Conservation (phyloP, 2,329 filamentous ascomycete genomes). For the Amesomyces nigricolor region DNA sequence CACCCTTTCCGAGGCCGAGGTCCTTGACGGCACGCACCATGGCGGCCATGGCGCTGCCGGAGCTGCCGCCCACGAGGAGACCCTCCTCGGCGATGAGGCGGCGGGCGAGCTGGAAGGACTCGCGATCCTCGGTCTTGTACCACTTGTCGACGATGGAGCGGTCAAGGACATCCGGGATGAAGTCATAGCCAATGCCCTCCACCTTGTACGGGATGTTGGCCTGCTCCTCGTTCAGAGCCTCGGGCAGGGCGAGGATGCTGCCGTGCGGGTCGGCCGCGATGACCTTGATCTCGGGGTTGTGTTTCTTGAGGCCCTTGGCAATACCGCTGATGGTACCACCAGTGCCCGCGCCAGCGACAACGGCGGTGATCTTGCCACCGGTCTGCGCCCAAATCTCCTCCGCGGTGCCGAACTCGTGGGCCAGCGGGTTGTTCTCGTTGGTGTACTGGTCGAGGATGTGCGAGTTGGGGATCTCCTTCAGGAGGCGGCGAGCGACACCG, state of each 20-base stretch:
- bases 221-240: conserved; percentile 70
- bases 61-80: conserved; percentile 86
- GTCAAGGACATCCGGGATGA: conserved; percentile 89
- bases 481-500: conserved; percentile 79
- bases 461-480: conserved; percentile 94
- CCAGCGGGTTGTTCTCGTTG: conserved; percentile 85
- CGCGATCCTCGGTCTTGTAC: conserved; percentile 96
- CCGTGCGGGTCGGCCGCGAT: conserved; percentile 90
- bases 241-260: conserved; percentile 81
- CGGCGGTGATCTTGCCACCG: conserved; percentile 69
- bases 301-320: conserved; percentile 77
- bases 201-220: conserved; percentile 90
- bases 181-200: conserved; percentile 97
- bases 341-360: conserved; percentile 90
- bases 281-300: conserved; percentile 78
- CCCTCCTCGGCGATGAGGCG: conserved; percentile 91
- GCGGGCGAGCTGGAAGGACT: conserved; percentile 87
- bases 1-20: conserved; percentile 54
- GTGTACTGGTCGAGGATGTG: conserved; percentile 97
- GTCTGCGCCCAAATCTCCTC: conserved; percentile 96
- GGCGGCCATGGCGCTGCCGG: conserved; percentile 66
- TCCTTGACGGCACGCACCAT: conserved; percentile 34
- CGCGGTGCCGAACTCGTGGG: conserved; percentile 89
- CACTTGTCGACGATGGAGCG: conserved; percentile 78
- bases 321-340: conserved; percentile 93